These are phyloP conservation scores for Raffaelea ambrosiae DNA, from an alignment of 2,329 filamentous ascomycete species.

Conservation along the genomic window DNA sequence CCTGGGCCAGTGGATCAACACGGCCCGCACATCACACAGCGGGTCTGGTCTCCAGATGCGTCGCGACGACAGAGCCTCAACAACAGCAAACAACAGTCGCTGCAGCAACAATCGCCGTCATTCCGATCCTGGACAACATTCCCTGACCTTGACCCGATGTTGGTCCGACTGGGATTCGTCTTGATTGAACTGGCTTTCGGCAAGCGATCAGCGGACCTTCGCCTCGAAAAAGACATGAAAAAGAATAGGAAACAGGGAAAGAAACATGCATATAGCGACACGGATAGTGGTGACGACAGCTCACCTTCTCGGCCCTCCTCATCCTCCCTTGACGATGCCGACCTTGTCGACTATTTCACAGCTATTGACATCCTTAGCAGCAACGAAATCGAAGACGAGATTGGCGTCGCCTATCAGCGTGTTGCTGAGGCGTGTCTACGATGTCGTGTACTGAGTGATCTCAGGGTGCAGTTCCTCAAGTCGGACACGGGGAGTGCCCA, in stretches of 20 bases:
- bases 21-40: slow-evolving; percentile 8
- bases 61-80: slow-evolving; percentile 1
- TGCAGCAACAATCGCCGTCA: slow-evolving; percentile 2
- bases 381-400: slow-evolving; percentile 13
- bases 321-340: slow-evolving; percentile 3
- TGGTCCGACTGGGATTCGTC: slow-evolving; percentile 13
- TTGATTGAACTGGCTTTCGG: slow-evolving; percentile 12
- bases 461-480: slow-evolving; percentile 6
- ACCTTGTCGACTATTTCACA: slow-evolving; percentile 11
- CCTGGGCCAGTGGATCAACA: slow-evolving; percentile 12
- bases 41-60: slow-evolving; percentile 10
- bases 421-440: slow-evolving; percentile 11
- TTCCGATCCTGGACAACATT: slow-evolving; percentile 11
- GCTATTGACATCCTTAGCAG: slow-evolving; percentile 10
- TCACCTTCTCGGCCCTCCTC: neutral
- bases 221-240: neutral
- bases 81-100: neutral
- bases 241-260: neutral
- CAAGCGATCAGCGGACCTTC: slow-evolving; percentile 9
- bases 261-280: neutral
- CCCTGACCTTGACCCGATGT: slow-evolving; percentile 11
- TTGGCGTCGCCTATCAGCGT: slow-evolving; percentile 10
- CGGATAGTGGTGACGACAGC: neutral
- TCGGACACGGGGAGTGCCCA: slow-evolving; percentile 8
- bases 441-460: slow-evolving; percentile 10